phyloP scores from a whole-genome alignment of 495 filamentous ascomycete genomes.

The Penicillium taxi region DNA sequence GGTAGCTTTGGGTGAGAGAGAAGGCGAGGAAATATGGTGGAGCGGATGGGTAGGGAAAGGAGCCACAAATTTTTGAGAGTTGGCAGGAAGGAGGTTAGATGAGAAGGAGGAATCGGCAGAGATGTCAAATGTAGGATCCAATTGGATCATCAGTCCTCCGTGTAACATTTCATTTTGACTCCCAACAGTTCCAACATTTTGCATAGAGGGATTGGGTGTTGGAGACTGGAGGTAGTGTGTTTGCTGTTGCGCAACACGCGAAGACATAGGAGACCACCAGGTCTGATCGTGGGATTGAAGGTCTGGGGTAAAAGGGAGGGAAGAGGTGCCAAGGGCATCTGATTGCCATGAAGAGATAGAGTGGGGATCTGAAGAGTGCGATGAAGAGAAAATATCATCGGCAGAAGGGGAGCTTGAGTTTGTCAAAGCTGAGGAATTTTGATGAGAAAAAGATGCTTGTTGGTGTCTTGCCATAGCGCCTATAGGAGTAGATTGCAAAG shows the following conservation, averaged over 20 bases:
- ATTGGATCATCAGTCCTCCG: constrained; percentile 42
- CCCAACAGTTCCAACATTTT: constrained; percentile 19
- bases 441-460: constrained; percentile 31
- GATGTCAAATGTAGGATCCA: constrained; percentile 34
- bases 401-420: constrained; percentile 36
- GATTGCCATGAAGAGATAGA: constrained; percentile 42
- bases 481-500: constrained; percentile 33
- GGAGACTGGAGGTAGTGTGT: constrained; percentile 34
- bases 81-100: constrained; percentile 20
- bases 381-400: constrained; percentile 39
- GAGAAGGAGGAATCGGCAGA: constrained; percentile 27
- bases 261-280: constrained; percentile 41
- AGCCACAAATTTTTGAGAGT: constrained; percentile 24
- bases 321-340: constrained; percentile 30
- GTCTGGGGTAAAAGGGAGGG: constrained; percentile 35
- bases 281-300: constrained; percentile 32
- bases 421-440: constrained; percentile 25
- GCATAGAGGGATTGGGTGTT: constrained; percentile 25
- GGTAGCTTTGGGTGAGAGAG: constrained; percentile 31
- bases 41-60: constrained; percentile 23
- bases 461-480: constrained; percentile 25
- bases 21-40: constrained; percentile 30
- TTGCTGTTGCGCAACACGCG: constrained; percentile 30
- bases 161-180: constrained; percentile 34
- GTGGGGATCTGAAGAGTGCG: constrained; percentile 38